These are phyloP conservation scores for Syzygium grande DNA, from an alignment of 345 rosid genomes.

Conservation along the genomic window DNA sequence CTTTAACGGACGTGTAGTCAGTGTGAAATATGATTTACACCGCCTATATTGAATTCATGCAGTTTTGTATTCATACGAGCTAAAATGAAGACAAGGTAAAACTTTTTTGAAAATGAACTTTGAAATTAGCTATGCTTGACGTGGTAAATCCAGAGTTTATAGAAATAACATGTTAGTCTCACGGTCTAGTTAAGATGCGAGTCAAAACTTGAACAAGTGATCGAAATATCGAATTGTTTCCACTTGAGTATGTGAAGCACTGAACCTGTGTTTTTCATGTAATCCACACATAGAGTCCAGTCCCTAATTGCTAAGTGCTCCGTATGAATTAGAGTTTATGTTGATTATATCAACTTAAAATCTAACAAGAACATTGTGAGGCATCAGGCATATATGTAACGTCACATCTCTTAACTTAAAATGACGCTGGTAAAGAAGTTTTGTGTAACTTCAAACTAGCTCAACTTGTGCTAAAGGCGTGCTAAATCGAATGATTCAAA, in stretches of 20 bases:
- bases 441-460: not conserved
- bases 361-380: not conserved
- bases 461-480: rapidly evolving
- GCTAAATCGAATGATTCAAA: rapidly evolving
- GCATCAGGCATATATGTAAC: rapidly evolving
- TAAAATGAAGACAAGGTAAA: not conserved
- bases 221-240: no score
- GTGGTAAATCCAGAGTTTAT: not conserved
- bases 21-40: not conserved
- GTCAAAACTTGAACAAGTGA: not conserved
- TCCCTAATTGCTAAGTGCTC: not conserved
- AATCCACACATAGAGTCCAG: not conserved
- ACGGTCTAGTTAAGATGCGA: not conserved
- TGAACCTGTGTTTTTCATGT: not conserved
- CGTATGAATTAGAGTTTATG: not conserved
- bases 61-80: not conserved
- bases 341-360: not conserved
- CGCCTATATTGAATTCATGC: not conserved
- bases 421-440: not conserved
- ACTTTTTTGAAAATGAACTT: not conserved
- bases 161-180: not conserved
- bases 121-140: not conserved
- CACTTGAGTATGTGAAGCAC: not conserved
- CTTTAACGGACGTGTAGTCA: not conserved
- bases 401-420: not conserved